Conservation (phyloP, 2,329 filamentous ascomycete genomes). For the Cordyceps cicadae region DNA sequence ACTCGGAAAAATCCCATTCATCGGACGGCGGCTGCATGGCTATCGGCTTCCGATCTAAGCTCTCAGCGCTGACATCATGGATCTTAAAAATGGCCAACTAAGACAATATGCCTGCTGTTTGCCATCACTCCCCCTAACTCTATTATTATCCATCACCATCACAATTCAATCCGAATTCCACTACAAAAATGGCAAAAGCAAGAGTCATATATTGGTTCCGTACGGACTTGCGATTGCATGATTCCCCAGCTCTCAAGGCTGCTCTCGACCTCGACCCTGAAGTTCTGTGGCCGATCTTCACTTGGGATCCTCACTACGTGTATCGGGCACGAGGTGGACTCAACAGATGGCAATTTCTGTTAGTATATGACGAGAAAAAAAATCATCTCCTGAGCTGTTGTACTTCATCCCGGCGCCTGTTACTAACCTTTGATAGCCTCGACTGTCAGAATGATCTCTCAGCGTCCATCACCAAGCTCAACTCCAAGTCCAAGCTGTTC, state of each 20-base stretch:
- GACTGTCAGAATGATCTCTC: constrained; percentile 69
- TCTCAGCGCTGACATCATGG: constrained; percentile 14
- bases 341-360: constrained; percentile 69
- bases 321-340: constrained; percentile 61
- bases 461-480: constrained; percentile 57
- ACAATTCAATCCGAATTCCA: no score
- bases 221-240: constrained; percentile 69
- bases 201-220: constrained; percentile 70
- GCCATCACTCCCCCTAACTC: background rate
- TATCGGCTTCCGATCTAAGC: background rate
- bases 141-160: background rate
- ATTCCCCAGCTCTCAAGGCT: constrained; percentile 64
- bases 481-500: constrained; percentile 61
- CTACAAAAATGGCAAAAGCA: constrained; percentile 23
- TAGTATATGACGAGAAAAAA: constrained; percentile 17
- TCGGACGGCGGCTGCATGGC: background rate
- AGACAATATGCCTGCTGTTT: background rate
- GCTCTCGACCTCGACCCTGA: constrained; percentile 62
- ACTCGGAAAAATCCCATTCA: background rate
- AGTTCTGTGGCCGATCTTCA: constrained; percentile 67
- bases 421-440: constrained; percentile 35
- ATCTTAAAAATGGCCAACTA: background rate
- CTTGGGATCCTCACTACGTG: constrained; percentile 75
- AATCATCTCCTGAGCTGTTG: background rate
- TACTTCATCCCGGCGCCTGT: background rate